phyloP scores from a whole-genome alignment of 2,329 filamentous ascomycete genomes.

The Sclerotinia glacialis region DNA sequence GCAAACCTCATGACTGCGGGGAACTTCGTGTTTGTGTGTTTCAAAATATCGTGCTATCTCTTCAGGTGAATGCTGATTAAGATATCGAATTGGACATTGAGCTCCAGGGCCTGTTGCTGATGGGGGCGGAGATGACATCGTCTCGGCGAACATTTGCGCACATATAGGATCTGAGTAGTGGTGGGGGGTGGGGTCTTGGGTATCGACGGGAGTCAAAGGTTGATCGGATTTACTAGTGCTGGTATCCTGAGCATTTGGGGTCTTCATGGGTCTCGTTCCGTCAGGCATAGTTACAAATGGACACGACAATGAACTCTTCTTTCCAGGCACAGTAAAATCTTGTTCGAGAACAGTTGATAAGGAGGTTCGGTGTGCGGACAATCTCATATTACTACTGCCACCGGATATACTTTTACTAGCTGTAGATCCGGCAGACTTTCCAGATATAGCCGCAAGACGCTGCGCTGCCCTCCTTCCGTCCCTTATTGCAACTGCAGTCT shows the following conservation, averaged over 20 bases:
- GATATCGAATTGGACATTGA: slow-evolving; percentile 88
- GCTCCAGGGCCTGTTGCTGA: slow-evolving; percentile 52
- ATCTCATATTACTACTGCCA: slow-evolving; percentile 42
- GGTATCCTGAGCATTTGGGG: slow-evolving; percentile 27
- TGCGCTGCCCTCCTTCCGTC: slow-evolving; percentile 60
- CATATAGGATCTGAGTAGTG: slow-evolving; percentile 59
- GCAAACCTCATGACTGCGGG: slow-evolving; percentile 89
- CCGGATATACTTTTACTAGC: slow-evolving; percentile 43
- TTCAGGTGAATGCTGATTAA: slow-evolving; percentile 89
- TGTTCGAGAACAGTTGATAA: slow-evolving; percentile 71
- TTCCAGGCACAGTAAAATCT: slow-evolving; percentile 86
- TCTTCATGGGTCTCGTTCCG: slow-evolving; percentile 27
- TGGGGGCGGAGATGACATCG: slow-evolving; percentile 44
- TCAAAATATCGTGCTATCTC: slow-evolving; percentile 93
- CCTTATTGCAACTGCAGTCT: slow-evolving; percentile 61
- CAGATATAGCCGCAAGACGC: slow-evolving; percentile 49
- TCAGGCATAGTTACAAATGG: slow-evolving; percentile 59
- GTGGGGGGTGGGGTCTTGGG: slow-evolving; percentile 47
- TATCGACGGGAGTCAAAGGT: slow-evolving; percentile 35
- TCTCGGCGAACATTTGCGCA: slow-evolving; percentile 61
- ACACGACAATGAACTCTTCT: slow-evolving; percentile 74
- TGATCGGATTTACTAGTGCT: slow-evolving; percentile 33
- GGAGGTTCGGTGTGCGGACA: slow-evolving; percentile 50
- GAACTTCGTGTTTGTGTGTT: slow-evolving; percentile 91
- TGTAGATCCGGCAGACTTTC: slow-evolving; percentile 46